Evolutionary conservation across 2,329 filamentous ascomycete genomes (phyloP).

Genomic region (Monosporascus sp.): DNA sequence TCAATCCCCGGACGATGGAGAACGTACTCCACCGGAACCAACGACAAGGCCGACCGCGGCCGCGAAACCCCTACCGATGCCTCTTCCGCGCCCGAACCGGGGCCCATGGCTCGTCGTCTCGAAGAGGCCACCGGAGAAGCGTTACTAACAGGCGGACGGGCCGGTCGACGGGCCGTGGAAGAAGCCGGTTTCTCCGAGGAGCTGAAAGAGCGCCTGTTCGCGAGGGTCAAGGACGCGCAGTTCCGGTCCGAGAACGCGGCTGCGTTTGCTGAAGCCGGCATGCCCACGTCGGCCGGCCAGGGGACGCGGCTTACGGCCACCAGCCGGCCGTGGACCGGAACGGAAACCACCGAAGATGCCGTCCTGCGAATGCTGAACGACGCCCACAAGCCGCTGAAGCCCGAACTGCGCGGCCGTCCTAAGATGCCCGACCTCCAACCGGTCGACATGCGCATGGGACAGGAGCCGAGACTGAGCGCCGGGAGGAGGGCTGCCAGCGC

Average conservation of each 20-base stretch:
- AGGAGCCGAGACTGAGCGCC: slow-evolving; percentile 32
- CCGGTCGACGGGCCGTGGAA: slow-evolving; percentile 54
- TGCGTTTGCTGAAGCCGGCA: slow-evolving; percentile 43
- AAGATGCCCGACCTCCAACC: slow-evolving; percentile 38
- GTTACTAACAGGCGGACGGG: slow-evolving; percentile 52
- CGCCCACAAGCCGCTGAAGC: slow-evolving; percentile 63
- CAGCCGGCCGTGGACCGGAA: slow-evolving; percentile 71
- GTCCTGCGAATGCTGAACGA: slow-evolving; percentile 83
- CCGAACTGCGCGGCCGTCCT: slow-evolving; percentile 41
- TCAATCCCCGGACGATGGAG: slow-evolving; percentile 1
- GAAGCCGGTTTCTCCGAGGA: slow-evolving; percentile 62
- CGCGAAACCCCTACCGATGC: slow-evolving; percentile 1
- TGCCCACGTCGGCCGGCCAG: slow-evolving; percentile 56
- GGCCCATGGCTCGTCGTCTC: slow-evolving; percentile 52
- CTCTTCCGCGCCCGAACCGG: slow-evolving; percentile 21
- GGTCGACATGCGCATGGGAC: slow-evolving; percentile 48
- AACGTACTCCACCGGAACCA: slow-evolving; percentile 7
- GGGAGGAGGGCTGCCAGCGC: slow-evolving; percentile 49
- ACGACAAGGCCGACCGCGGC: slow-evolving; percentile 2
- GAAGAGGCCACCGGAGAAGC: slow-evolving; percentile 61
- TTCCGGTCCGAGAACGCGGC: slow-evolving; percentile 47
- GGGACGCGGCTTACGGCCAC: slow-evolving; percentile 65
- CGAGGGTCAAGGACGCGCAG: slow-evolving; percentile 50
- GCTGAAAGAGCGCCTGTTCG: slow-evolving; percentile 53
- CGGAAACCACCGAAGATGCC: slow-evolving; percentile 68